Base-by-base conservation (phyloP, 1,284 basidiomycete species). In the Pseudozyma sp. region DNA sequence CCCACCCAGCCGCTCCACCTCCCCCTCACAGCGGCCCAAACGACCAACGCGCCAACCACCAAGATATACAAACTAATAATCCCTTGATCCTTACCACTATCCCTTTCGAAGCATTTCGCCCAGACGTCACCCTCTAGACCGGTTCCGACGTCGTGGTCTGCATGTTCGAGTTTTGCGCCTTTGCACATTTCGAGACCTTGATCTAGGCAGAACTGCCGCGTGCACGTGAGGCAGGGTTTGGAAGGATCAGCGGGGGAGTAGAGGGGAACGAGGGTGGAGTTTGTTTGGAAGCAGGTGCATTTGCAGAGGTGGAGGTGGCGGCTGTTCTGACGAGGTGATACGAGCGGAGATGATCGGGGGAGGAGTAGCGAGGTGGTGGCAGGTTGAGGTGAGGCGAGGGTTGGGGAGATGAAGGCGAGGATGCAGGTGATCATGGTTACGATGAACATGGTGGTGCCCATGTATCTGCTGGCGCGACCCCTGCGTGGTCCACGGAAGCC, bases 241-340 rank as follows among this genome's bases (percentile, higher is more conserved):
- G 68, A 29, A 1, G 73, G 57, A 35, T 79, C 75, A 13, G 43
- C 11, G 29, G 82, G 72, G 7, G 70, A 49, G 40, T 79, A 82
- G 19, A 84, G 66, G 0, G 84, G 83, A 0, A 84, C 75, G 30
- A 84, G 69, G 2, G 84, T 84, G 7, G 81, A 81, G 53, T 84
- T 84, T 48, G 81, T 83, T 33, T 69, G 65, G 69, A 84, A 84
- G 52, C 84, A 84, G 19, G 82, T 84, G 69, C 83, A 84, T 45
- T 83, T 83, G 80, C 82, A 84, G 19, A 84, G 69, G 55, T 82
- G 75, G 17, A 78, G 63, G 30, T 52, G 54, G 9, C 62, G 61
- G 2, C 40, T 42, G 40, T 48, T 66, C 14, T 47, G 46, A 5
- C 56, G 43, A 17, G 52, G 44, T 30, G n/a, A 17, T 17, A 52